Evolutionary conservation across 768 basidiomycete genomes (phyloP), one percentile per base, ranked within the genome.

Genomic region (Agrocybe pediades): DNA sequence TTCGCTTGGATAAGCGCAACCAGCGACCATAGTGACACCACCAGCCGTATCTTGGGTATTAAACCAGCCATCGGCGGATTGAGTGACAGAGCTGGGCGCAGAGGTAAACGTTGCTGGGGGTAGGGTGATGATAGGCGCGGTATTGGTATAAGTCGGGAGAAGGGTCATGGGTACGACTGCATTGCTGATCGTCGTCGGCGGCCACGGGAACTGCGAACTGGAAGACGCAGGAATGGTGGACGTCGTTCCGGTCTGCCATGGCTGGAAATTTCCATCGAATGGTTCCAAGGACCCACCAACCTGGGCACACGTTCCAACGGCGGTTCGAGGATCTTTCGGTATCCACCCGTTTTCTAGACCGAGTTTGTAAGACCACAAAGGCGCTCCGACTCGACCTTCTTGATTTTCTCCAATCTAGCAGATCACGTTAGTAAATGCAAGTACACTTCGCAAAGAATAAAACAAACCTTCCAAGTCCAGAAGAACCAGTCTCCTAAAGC

Each of bases 301-400:
- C 2, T 77, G 71, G 20, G 62, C 72, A 63, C 92, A 93, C 46
- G 79, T 76, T 19, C 90, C 91, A 27, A 73, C 43, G 5, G 84
- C 80, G 5, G 60, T 68, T 41, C 90, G 76, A 16, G 91, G 91
- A 66, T 94, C 88, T 1, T 67, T 65, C 6, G 92, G 90, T 33
- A 92, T 83, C 85, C 88, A 92, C 24, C 91, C 92, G 25, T 86
- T 72, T 58, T 83, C 70, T 50, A 92, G 75, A 3, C 74, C 73
- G 0, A 76, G 69, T 49, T 73, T 67, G 55, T 78, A 78, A 0
- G 74, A 73, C 76, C 76, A 78, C 21, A 70, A 58, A 6, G 76
- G 75, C 2, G 74, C 51, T 54, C 72, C 68, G 19, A 73, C 63
- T 7, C 58, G 61, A 23, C 73, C 73, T 9, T 68, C 62, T 52